Conservation (phyloP, 768 basidiomycete species). For the Pleurotus sapidus region DNA sequence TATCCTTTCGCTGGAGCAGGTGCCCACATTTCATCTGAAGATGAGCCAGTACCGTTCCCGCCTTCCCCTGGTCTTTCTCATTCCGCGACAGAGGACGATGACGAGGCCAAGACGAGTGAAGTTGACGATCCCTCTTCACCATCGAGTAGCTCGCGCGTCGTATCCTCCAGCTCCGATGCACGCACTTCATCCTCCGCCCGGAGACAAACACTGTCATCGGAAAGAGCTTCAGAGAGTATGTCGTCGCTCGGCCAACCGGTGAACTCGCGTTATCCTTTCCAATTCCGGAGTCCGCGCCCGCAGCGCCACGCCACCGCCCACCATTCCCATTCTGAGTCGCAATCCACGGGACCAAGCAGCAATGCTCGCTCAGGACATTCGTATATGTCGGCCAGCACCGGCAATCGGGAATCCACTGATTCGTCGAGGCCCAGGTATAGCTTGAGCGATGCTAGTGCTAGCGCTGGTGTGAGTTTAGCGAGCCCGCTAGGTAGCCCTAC, state of each 20-base stretch:
- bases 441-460: slow-evolving; percentile 13
- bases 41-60: slow-evolving; percentile 68
- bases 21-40: slow-evolving; percentile 59
- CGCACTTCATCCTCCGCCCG: slow-evolving; percentile 34
- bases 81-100: slow-evolving; percentile 16
- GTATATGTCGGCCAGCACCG: slow-evolving; percentile 42
- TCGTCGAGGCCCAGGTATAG: slow-evolving; percentile 47
- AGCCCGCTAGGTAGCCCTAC: slow-evolving; percentile 18
- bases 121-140: slow-evolving; percentile 35
- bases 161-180: slow-evolving; percentile 26
- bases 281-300: slow-evolving; percentile 46
- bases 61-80: slow-evolving; percentile 46
- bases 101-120: slow-evolving; percentile 24
- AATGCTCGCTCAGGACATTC: slow-evolving; percentile 26
- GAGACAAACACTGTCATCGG: slow-evolving; percentile 42
- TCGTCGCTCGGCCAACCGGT: slow-evolving; percentile 82
- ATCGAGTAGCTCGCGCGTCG: slow-evolving; percentile 26
- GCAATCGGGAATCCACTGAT: slow-evolving; percentile 59
- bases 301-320: slow-evolving; percentile 31
- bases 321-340: slow-evolving; percentile 2
- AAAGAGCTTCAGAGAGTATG: slow-evolving; percentile 77
- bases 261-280: slow-evolving; percentile 67
- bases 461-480: slow-evolving; percentile 20
- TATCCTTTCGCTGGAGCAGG: slow-evolving; percentile 71
- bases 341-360: slow-evolving; percentile 4